Base-by-base conservation (phyloP, 83 land plant genomes). In the Diphasiastrum complanatum region DNA sequence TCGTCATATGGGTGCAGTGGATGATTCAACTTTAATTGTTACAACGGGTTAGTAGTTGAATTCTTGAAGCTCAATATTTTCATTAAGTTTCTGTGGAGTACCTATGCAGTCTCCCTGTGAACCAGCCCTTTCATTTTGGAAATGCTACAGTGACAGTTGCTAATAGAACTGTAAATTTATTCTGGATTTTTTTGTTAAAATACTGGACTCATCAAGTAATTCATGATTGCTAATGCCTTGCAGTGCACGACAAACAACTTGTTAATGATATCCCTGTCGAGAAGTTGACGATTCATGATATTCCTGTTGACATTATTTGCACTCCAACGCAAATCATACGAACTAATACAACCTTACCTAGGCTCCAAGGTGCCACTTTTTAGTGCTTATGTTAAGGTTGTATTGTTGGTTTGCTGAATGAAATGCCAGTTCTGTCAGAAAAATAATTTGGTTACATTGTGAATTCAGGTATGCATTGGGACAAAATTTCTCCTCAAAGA, bases 401-500 rank as follows among this genome's bases (percentile, higher is more conserved):
- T 11, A 18, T 20, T 49, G 20, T 22, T 63, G 22, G 18, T 58
- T 51, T 11, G 31, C 5, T 50, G 23, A 30, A 4, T 18, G 22
- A 19, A 27, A 31, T 63, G 28, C 25, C 16, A 30, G 50, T 31
- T 12, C 20, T 30, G 29, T 25, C 22, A 1, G 1, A 10, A 28
- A 8, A 6, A 22, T 1, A 16, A 25, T 18, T 29, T 30, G 31
- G 6, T 36, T 19, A 19, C 25, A 22, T 18, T 3, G 16, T 61
- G 74, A n/a, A 20, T 4, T 55, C 70, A 90, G 97, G 97, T 16
- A 90, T 90, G 27, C 86, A 90, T 50, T 90, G 97, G 97, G 93
- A 90, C 27, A 88, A 74, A 70, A 57, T 90, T 48, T 90, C 97
- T 1, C 97, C 93, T 5, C 89, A 90, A 66, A 90, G 86, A 63